A percentile compares a stretch with the other conserved stretches of the same genome.
Conservation (phyloP, 768 basidiomycete genomes). For the Cyathus striatus region DNA sequence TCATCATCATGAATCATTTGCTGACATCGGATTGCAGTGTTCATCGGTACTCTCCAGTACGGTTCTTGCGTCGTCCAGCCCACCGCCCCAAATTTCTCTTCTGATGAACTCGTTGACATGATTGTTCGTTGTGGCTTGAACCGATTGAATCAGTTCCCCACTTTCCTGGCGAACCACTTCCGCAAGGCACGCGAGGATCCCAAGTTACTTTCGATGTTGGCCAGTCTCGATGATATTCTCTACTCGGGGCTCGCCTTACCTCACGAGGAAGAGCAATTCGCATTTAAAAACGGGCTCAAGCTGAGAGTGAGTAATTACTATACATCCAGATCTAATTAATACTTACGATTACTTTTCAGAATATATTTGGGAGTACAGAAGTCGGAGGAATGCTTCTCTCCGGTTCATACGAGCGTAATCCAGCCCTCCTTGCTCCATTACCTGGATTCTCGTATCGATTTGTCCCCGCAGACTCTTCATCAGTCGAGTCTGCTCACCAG, state of each 20-base stretch:
- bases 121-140: conserved; percentile 62
- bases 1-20: too few species aligned
- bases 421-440: conserved; percentile 50
- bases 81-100: conserved; percentile 56
- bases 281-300: conserved; percentile 55
- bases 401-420: conserved; percentile 46
- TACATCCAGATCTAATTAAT: conserved; percentile 7
- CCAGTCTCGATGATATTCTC: conserved; percentile 55
- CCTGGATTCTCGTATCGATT: conserved; percentile 66
- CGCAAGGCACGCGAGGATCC: conserved; percentile 53
- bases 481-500: conserved; percentile 40
- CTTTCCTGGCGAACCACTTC: conserved; percentile 63
- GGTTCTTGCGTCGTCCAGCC: conserved; percentile 73
- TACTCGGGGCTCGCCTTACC: conserved; percentile 63
- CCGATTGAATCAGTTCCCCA: conserved; percentile 69
- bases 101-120: conserved; percentile 70
- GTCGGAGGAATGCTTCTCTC: conserved; percentile 69
- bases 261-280: conserved; percentile 70
- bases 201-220: conserved; percentile 53
- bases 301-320: conserved; percentile 42
- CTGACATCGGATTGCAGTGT: too few species aligned
- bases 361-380: conserved; percentile 81
- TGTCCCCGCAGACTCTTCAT: conserved; percentile 42
- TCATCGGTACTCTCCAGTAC: conserved; percentile 67
- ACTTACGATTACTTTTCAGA: conserved; percentile 35